Percentiles rank a stretch among this genome's conserved stretches.
These are phyloP conservation scores for Leccinum pseudoinsigne DNA, from an alignment of 1,284 basidiomycete genomes.

Conservation along the genomic window DNA sequence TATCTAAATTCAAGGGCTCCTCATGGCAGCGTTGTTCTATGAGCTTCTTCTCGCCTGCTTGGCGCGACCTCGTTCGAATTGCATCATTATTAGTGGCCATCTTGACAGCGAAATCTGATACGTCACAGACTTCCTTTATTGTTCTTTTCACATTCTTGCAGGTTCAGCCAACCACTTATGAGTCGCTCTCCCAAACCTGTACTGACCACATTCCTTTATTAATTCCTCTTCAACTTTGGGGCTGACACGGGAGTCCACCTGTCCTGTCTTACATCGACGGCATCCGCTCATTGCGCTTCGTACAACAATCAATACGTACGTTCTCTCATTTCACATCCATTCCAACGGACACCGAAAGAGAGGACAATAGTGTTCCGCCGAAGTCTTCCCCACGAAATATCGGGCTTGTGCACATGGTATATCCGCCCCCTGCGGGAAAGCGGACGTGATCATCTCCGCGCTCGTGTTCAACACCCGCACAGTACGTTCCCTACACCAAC, in stretches of 20 bases:
- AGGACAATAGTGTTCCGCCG: slow-evolving; percentile 61
- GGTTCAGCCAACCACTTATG: slow-evolving; percentile 23
- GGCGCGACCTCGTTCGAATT: not conserved
- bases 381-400: slow-evolving; percentile 88
- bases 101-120: slow-evolving; percentile 67
- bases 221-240: slow-evolving; percentile 83
- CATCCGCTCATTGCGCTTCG: slow-evolving; percentile 9
- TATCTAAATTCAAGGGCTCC: slow-evolving; percentile 80
- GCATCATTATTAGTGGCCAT: slow-evolving; percentile 45
- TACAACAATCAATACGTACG: slow-evolving; percentile 43
- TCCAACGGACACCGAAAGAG: not conserved
- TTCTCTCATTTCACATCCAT: slow-evolving; percentile 3
- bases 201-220: slow-evolving; percentile 5
- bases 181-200: not conserved
- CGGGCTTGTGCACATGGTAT: slow-evolving; percentile 80
- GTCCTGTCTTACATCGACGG: not conserved
- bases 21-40: slow-evolving; percentile 53
- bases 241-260: slow-evolving; percentile 66
- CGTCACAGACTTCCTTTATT: slow-evolving; percentile 51
- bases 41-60: slow-evolving; percentile 36
- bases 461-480: slow-evolving; percentile 76
- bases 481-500: not conserved
- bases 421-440: slow-evolving; percentile 77
- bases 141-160: slow-evolving; percentile 69
- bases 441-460: slow-evolving; percentile 81